A percentile compares a stretch with the other conserved stretches of the same genome.
phyloP scores from a whole-genome alignment of 768 basidiomycete genomes.

The Stropharia rugosoannulata region DNA sequence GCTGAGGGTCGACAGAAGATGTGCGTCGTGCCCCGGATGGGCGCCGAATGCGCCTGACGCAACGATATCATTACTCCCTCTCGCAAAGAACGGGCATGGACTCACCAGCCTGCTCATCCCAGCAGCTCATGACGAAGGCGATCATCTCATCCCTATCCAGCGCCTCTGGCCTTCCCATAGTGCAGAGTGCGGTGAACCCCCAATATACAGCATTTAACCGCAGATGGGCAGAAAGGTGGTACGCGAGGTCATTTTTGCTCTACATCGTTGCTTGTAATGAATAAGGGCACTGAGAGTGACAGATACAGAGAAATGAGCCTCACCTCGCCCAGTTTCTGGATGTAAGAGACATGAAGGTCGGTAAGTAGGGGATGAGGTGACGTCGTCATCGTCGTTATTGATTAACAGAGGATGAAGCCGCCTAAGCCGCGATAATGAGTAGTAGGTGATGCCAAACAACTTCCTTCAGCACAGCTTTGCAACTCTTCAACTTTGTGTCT shows the following conservation, averaged over 20 bases:
- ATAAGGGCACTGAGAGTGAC: neutral
- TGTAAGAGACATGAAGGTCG: constrained; percentile 18
- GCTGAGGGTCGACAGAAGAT: constrained; percentile 82
- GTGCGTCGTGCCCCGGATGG: constrained; percentile 91
- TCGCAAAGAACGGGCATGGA: constrained; percentile 1
- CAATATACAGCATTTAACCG: constrained; percentile 97
- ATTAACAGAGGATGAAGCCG: neutral
- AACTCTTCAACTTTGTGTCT: too few relatives aligned
- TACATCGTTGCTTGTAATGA: constrained; percentile 22
- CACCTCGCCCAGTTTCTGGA: constrained; percentile 21
- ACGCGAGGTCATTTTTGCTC: constrained; percentile 82
- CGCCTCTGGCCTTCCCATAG: constrained; percentile 79
- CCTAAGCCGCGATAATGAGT: too few relatives aligned
- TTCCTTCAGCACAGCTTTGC: too few relatives aligned
- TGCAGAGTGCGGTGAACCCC: constrained; percentile 85
- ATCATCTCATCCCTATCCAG: constrained; percentile 84
- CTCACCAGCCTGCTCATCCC: constrained; percentile 86
- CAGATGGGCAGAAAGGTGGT: constrained; percentile 90
- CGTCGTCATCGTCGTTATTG: neutral
- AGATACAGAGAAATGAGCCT: neutral
- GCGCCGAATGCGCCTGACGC: constrained; percentile 84
- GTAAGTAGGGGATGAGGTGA: constrained; percentile 3
- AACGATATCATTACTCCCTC: neutral
- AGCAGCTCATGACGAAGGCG: constrained; percentile 89
- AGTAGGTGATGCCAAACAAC: too few relatives aligned